Base-by-base conservation (phyloP, 805 yeast genomes). In the Candida yuanshanica region DNA sequence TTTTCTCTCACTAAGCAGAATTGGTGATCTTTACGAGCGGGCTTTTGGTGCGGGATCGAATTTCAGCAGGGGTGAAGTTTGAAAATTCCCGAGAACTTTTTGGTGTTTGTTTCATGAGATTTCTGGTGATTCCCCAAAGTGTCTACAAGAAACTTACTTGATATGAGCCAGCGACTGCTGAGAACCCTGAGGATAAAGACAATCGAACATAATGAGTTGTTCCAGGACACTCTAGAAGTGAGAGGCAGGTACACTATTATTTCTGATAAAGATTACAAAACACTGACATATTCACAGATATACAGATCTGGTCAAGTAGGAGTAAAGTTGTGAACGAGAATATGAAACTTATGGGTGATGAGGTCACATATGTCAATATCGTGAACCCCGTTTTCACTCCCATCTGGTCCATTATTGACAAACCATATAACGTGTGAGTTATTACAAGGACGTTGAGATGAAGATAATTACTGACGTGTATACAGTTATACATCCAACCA, bases 351-450 rank as follows among this genome's bases (percentile, higher is more conserved):
- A 33, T 56, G 4, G 20, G 36, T 0, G 11, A n/a, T 1, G 39
- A 42, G 3, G 22, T 49, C 7, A 33, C 36, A 20, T 46, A 51
- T 17, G 47, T 50, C 9, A 38, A 44, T 0, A 21, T 56, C 11
- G 55, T 56, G 22, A 39, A 55, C 26, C 52, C 56, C 1, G 16
- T 33, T 1, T 47, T 24, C 21, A 51, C 57, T 5, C 60, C 60
- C 1, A 20, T 55, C 0, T 56, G 60, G 60, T 34, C 56, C 16
- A 52, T 56, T 3, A 43, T 55, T 5, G 59, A 55, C 23, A 53
- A 55, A 35, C 56, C 59, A 7, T 55, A 56, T 29, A 44, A 46
- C 21, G 53, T 56, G 57, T 54, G 24, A 46, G 56, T 52, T 21
- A 13, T 7, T 7, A 4, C 16, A n/a, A n/a, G n/a, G n/a, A n/a